Evolutionary conservation across 2,329 filamentous ascomycete genomes (phyloP).

Genomic region (Triangularia setosa): DNA sequence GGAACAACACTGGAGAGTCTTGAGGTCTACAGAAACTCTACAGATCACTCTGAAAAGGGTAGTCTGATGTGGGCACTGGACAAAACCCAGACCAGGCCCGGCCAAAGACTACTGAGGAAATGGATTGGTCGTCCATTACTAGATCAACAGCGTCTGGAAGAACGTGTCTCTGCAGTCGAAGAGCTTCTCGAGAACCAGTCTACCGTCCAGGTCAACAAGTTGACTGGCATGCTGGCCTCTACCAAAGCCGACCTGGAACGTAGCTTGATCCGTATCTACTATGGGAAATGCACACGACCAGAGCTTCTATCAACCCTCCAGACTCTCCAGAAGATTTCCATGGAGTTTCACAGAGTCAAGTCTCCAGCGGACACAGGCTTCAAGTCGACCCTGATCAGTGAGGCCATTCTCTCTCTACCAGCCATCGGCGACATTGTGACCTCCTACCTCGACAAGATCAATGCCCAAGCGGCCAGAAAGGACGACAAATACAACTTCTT

Average conservation of each 20-base stretch:
- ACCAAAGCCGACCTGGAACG: constrained; percentile 84
- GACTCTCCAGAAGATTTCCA: constrained; percentile 75
- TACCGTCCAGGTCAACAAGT: constrained; percentile 64
- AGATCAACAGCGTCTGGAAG: constrained; percentile 68
- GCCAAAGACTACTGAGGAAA: constrained; percentile 80
- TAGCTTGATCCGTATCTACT: constrained; percentile 91
- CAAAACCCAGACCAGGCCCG: constrained; percentile 85
- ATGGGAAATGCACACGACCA: constrained; percentile 87
- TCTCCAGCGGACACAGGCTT: constrained; percentile 67
- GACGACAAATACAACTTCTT: constrained; percentile 97
- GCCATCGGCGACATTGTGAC: constrained; percentile 70
- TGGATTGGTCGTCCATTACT: constrained; percentile 92
- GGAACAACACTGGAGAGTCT: constrained; percentile 91
- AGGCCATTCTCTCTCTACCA: constrained; percentile 72
- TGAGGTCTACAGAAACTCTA: constrained; percentile 93
- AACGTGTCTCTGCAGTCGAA: constrained; percentile 77
- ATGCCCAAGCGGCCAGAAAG: constrained; percentile 72
- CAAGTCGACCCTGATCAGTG: constrained; percentile 61
- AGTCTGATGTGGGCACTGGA: constrained; percentile 95
- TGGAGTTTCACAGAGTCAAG: constrained; percentile 68
- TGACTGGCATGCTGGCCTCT: constrained; percentile 66
- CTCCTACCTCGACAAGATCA: constrained; percentile 78
- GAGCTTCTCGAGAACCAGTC: constrained; percentile 72
- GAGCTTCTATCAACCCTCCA: constrained; percentile 84
- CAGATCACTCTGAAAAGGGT: constrained; percentile 77